A percentile compares a stretch with the other conserved stretches of the same genome.
phyloP scores from a whole-genome alignment of 2,329 filamentous ascomycete species.

The Alternaria infectoria region DNA sequence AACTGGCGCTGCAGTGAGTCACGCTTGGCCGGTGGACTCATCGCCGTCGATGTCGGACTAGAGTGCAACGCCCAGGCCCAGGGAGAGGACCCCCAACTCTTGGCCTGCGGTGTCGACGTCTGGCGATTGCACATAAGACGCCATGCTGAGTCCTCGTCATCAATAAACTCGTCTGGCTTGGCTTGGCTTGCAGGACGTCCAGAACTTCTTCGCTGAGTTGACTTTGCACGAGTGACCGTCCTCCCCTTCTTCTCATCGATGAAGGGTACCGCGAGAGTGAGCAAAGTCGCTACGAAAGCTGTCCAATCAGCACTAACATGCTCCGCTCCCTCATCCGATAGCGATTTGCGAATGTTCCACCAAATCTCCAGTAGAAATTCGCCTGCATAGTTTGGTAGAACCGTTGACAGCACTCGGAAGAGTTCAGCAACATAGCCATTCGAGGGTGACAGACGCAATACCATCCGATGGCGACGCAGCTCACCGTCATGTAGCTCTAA shows the following conservation, averaged over 20 bases:
- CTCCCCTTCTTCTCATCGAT: conserved; percentile 39
- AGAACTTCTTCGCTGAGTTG: conserved; percentile 30
- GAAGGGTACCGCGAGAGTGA: conserved; percentile 47
- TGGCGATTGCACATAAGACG: conserved; percentile 43
- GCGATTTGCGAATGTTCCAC: conserved; percentile 44
- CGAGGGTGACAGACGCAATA: conserved; percentile 39
- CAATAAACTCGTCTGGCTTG: conserved; percentile 28
- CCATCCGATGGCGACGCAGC: conserved; percentile 39
- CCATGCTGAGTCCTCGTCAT: conserved; percentile 41
- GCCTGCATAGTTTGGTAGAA: conserved; percentile 45
- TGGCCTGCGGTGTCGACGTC: conserved; percentile 27
- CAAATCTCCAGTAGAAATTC: conserved; percentile 48
- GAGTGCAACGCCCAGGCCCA: conserved; percentile 46
- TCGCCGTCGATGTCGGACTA: conserved; percentile 27
- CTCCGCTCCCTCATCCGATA: conserved; percentile 17
- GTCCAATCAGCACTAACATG: conserved; percentile 41
- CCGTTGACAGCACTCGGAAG: conserved; percentile 40
- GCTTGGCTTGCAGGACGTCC: conserved; percentile 31
- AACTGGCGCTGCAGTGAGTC: conserved; percentile 16
- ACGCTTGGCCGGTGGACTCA: conserved; percentile 32
- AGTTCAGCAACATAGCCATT: conserved; percentile 36
- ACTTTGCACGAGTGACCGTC: conserved; percentile 21
- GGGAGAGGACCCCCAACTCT: conserved; percentile 39
- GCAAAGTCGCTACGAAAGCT: conserved; percentile 50
- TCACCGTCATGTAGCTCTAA: conserved; percentile 44